Base-by-base conservation (phyloP, 805 yeast species). In the Pichia rugopelliculosa region DNA sequence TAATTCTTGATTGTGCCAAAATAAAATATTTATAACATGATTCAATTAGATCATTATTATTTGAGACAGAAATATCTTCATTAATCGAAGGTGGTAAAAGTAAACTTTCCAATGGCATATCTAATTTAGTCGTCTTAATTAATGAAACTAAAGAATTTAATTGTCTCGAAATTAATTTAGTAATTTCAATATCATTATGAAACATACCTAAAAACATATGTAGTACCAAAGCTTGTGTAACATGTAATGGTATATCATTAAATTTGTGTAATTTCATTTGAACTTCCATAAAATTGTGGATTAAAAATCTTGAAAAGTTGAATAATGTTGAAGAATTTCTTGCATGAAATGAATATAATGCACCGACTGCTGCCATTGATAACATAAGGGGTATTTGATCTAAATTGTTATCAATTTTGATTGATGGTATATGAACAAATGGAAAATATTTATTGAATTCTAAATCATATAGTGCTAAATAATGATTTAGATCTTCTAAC, bases 291-390 rank as follows among this genome's bases (percentile, higher is more conserved):
- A 74, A 79, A 51, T 76, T 76, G 59, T 84, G 87, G 47, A 84
- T 77, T 53, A 82, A 77, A 47, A 70, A 76, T 58, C 85, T 76
- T 17, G 87, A 74, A 49, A 85, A 74, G 58, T 82, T 82, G 62
- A 82, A 84, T 49, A 85, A 65, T 10, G 84, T 69, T 56, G 83
- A 72, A 0, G 96, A 86, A 59, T 86, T 86, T 34, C 82, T 68
- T 27, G 88, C 84, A 58, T 85, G 89, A 66, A 84, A 87, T 0
- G 87, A 79, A 58, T 86, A 87, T 21, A 90, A 71, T 0, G 96
- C 96, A 39, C 98, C 98, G 49, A 90, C 78, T 15, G 96, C 83
- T 1, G 93, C 84, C 77, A 89, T 84, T 3, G 95, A 79, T 46
- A 89, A 68, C 6, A 87, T 61, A 41, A 90, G 71, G 2, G 96